Conservation (phyloP, 176 grass and related monocot genomes). For the Pontederia paniculata region DNA sequence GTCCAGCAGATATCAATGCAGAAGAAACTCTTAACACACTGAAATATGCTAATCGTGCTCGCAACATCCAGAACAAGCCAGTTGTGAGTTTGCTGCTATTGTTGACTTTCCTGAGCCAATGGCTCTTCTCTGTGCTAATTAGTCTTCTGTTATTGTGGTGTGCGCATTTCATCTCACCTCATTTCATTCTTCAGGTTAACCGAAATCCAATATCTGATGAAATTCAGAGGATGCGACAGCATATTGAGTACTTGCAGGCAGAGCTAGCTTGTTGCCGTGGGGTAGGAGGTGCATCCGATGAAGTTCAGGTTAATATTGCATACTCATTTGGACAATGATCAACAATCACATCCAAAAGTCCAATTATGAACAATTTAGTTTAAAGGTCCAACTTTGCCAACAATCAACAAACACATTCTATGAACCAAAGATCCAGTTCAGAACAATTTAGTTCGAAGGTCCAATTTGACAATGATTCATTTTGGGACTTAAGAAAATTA, state of each 20-base stretch:
- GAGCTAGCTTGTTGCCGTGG: slow-evolving; percentile 75
- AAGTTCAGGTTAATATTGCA: slow-evolving; percentile 60
- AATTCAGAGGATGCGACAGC: slow-evolving; percentile 96
- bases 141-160: background rate
- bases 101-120: background rate
- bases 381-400: too few species aligned
- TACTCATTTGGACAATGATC: background rate
- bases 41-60: slow-evolving; percentile 99
- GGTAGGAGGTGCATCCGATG: slow-evolving; percentile 47
- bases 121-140: background rate
- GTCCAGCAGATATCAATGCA: slow-evolving; percentile 97
- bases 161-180: background rate
- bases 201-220: slow-evolving; percentile 97
- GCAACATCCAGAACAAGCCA: slow-evolving; percentile 97
- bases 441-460: too few species aligned
- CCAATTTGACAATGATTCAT: too few species aligned
- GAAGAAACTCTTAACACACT: slow-evolving; percentile 98
- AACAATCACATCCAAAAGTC: too few species aligned
- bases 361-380: too few species aligned
- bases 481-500: too few species aligned
- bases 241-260: slow-evolving; percentile 87
- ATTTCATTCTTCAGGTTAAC: slow-evolving; percentile 52
- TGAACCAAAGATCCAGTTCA: too few species aligned
- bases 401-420: too few species aligned
- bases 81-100: slow-evolving; percentile 43